phyloP scores from a whole-genome alignment of 495 filamentous ascomycete genomes.

The Aspergillus cavernicola region DNA sequence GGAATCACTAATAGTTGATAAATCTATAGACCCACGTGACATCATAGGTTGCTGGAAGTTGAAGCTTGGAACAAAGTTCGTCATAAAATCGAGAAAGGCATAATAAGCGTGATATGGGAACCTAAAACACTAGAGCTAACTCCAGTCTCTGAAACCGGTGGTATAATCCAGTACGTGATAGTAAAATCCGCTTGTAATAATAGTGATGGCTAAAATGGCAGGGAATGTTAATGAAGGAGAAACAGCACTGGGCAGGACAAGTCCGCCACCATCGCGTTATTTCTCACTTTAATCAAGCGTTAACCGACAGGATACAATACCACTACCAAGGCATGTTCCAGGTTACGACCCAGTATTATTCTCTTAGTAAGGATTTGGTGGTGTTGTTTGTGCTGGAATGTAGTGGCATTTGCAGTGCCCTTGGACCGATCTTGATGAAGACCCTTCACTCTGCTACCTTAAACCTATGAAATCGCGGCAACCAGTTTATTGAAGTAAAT shows the following conservation, averaged over 20 bases:
- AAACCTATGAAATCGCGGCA: neutral
- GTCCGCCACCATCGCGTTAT: too few relatives aligned
- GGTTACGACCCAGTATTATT: constrained; percentile 19
- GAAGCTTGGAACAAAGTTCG: neutral
- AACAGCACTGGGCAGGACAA: too few relatives aligned
- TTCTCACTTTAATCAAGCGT: constrained; percentile 3
- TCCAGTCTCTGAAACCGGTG: too few relatives aligned
- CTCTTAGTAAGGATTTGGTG: constrained; percentile 14
- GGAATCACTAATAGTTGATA: too few relatives aligned
- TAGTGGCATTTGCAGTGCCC: constrained; percentile 23
- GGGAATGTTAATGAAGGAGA: too few relatives aligned
- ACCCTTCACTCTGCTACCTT: neutral
- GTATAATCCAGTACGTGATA: too few relatives aligned
- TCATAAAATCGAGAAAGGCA: neutral
- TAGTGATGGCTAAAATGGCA: too few relatives aligned
- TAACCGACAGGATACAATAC: constrained; percentile 15
- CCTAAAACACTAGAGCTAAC: too few relatives aligned
- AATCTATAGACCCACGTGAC: constrained; percentile 23
- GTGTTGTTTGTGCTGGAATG: constrained; percentile 21
- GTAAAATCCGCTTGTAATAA: too few relatives aligned
- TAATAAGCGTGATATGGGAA: neutral
- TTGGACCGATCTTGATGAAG: too few relatives aligned
- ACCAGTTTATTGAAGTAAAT: too few relatives aligned
- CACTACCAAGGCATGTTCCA: constrained; percentile 1
- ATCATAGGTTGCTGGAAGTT: constrained; percentile 12